Evolutionary conservation across 2,329 filamentous ascomycete genomes (phyloP), one percentile per base, ranked within the genome.

Genomic region (Fusarium solani-melongenae): DNA sequence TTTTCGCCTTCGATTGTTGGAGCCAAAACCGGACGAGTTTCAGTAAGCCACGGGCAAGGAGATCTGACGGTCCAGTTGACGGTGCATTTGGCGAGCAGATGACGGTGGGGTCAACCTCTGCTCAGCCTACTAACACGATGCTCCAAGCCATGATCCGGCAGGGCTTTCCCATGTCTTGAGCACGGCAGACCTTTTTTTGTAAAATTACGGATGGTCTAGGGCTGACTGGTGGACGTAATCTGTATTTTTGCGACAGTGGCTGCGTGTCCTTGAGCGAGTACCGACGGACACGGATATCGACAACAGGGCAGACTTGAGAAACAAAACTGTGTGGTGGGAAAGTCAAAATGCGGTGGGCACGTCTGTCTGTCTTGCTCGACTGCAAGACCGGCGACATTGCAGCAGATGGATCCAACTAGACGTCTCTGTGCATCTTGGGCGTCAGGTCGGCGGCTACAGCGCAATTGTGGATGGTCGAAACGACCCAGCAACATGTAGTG

Each of bases 401-500:
- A 60, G 71, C 51, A 66, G 55, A 68, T 49, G 51, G 55, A 34
- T 41, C 44, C 66, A 64, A 63, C 61, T 69, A 62, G 64, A 51
- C 33, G 55, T 63, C 46, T 76, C 55, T 62, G 38, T 67, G 56
- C 49, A 61, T 57, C 73, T 64, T 59, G 33, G 64, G 63, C 56
- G 56, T 62, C 46, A 61, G 49, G 59, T 70, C 67, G 74, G 76
- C 76, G 76, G 76, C 53, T 77, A 78, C 49, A 76, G 76, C 65
- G 61, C 36, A 56, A 66, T 62, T n/a, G 64, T 78, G 76, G 66
- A 62, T 77, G 76, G 76, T 46, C 57, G 56, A 64, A 67, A 63
- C 62, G 55, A 46, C 44, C 49, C 38, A 51, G 67, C 53, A 62
- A 57, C 46, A 51, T 51, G 46, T 31, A 51, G 46, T 51, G 27